phyloP scores from a whole-genome alignment of 805 yeast genomes.

The Teunomyces lycoperdinae region DNA sequence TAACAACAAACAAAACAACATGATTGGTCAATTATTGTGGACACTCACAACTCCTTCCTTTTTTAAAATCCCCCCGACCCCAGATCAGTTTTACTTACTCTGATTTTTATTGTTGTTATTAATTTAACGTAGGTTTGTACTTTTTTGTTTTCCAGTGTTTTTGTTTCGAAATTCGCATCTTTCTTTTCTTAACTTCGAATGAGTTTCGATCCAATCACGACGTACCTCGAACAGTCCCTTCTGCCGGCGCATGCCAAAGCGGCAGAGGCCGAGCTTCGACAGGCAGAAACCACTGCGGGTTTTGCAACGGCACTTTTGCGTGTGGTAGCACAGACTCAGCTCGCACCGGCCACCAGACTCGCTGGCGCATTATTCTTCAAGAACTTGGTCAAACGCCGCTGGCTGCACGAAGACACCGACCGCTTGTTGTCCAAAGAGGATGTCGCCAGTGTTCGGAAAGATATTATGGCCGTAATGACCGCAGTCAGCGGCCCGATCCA shows the following conservation, averaged over 20 bases:
- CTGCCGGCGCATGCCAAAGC: slow-evolving; percentile 59
- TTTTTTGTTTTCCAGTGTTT: too few relatives aligned
- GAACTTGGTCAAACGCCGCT: slow-evolving; percentile 76
- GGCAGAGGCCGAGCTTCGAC: slow-evolving; percentile 63
- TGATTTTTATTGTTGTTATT: too few relatives aligned
- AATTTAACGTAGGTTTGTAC: too few relatives aligned
- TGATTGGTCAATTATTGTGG: too few relatives aligned
- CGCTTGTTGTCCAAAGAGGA: slow-evolving; percentile 62
- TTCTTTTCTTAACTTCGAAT: too few relatives aligned
- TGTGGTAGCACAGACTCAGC: slow-evolving; percentile 62
- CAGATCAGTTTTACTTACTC: too few relatives aligned
- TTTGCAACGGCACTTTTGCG: slow-evolving; percentile 75
- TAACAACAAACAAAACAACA: too few relatives aligned
- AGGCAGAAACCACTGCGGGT: slow-evolving; percentile 64
- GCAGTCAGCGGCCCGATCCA: slow-evolving; percentile 75
- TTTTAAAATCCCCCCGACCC: too few relatives aligned
- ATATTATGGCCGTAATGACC: slow-evolving; percentile 85
- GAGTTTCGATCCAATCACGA: slow-evolving; percentile 48
- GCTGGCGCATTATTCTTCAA: slow-evolving; percentile 92
- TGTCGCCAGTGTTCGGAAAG: slow-evolving; percentile 64
- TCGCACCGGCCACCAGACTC: slow-evolving; percentile 59
- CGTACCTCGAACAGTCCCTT: slow-evolving; percentile 60
- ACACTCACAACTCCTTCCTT: too few relatives aligned
- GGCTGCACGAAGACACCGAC: slow-evolving; percentile 89
- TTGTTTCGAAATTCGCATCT: too few relatives aligned